Percentiles rank a stretch among this genome's conserved stretches.
These are phyloP conservation scores for Thuidium tamariscinum DNA, from an alignment of 225 moss, liverwort and hornwort genomes.

Conservation along the genomic window DNA sequence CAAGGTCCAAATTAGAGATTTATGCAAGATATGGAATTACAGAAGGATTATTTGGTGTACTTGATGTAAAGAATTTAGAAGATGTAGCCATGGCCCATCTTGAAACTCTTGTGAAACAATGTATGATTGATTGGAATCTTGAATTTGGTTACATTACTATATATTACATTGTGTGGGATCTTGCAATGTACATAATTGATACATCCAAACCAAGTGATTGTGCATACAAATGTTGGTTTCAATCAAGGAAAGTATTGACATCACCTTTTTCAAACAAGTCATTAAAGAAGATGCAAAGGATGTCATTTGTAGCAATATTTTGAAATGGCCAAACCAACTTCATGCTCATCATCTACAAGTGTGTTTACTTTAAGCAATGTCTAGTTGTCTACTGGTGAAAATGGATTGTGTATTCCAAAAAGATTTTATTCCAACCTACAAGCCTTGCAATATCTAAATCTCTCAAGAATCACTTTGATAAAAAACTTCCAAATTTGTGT, in stretches of 20 bases:
- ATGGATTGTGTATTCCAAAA: background rate
- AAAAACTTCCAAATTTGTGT: fast-evolving
- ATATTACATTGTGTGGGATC: background rate
- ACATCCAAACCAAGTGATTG: background rate
- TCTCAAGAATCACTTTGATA: background rate
- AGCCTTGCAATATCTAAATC: background rate
- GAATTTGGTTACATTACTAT: background rate
- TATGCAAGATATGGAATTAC: background rate
- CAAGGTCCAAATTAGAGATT: background rate
- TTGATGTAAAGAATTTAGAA: background rate
- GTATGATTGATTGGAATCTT: background rate
- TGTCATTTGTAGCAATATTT: background rate
- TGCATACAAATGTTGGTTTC: background rate
- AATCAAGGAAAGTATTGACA: background rate
- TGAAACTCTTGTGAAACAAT: background rate
- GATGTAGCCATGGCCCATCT: background rate
- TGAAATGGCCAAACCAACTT: background rate
- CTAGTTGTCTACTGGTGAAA: fast-evolving
- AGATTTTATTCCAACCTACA: background rate
- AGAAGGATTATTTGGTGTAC: background rate
- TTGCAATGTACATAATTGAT: background rate
- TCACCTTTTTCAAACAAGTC: background rate
- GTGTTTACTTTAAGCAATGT: background rate
- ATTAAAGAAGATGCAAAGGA: background rate
- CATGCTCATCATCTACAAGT: background rate